Percentiles rank a stretch among this genome's conserved stretches.
phyloP scores from a whole-genome alignment of 176 grass and related monocot genomes.

The Carex cristatella region DNA sequence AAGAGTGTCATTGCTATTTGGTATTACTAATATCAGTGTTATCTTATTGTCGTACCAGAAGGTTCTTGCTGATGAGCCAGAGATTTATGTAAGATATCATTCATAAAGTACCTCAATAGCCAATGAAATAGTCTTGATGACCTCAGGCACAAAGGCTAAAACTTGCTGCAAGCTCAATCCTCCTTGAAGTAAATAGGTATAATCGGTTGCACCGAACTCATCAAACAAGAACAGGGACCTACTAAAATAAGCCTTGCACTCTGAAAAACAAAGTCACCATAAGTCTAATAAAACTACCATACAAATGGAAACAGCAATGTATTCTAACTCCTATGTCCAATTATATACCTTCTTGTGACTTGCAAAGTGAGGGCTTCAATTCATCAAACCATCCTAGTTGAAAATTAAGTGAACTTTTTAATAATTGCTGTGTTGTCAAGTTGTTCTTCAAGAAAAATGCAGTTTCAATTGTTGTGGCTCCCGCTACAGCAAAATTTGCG shows the following conservation, averaged over 20 bases:
- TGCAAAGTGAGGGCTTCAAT: conserved; percentile 24
- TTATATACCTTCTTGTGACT: conserved; percentile 5
- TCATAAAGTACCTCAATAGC: conserved; percentile 39
- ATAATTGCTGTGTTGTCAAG: conserved; percentile 21
- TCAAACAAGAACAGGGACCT: conserved; percentile 45
- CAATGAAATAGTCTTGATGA: conserved; percentile 28
- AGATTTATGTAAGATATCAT: not conserved
- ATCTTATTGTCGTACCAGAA: not conserved
- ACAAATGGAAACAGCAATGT: not conserved
- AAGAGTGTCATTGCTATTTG: not conserved
- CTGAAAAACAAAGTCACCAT: conserved; percentile 8
- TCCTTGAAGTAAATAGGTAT: not conserved
- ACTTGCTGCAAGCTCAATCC: conserved; percentile 23
- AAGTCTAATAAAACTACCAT: not conserved
- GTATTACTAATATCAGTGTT: not conserved
- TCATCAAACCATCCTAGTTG: conserved; percentile 63
- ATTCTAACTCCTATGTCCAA: not conserved
- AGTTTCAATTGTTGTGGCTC: conserved; percentile 47
- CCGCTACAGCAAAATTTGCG: conserved; percentile 61
- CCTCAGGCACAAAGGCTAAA: conserved; percentile 16
- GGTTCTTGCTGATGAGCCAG: not conserved
- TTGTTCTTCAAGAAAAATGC: conserved; percentile 15
- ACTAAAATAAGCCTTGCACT: conserved; percentile 28
- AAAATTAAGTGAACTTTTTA: conserved; percentile 42
- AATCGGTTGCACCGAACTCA: conserved; percentile 39